Evolutionary conservation across 495 filamentous ascomycete genomes (phyloP).

Genomic region (Articulospora tetracladia): DNA sequence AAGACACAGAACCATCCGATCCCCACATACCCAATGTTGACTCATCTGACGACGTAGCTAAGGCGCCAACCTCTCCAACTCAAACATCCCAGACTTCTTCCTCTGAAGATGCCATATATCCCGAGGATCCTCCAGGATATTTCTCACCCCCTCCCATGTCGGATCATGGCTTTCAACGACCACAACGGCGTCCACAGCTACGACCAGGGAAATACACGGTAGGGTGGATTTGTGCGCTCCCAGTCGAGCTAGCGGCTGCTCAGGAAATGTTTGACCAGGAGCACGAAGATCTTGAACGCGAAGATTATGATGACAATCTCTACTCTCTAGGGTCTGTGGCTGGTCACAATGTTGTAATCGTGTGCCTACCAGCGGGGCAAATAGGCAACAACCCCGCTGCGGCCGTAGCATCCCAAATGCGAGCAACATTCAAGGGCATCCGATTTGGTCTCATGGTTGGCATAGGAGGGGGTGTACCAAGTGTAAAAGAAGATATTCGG

Average conservation of each 20-base stretch:
- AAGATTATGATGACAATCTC: constrained; percentile 15
- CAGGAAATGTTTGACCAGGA: constrained; percentile 39
- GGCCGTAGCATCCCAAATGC: constrained; percentile 1
- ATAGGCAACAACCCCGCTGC: constrained; percentile 1
- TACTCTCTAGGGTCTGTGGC: constrained; percentile 27
- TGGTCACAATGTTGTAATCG: constrained; percentile 7
- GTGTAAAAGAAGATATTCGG: constrained; percentile 19
- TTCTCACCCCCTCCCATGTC: too few species aligned
- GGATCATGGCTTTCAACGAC: too few species aligned
- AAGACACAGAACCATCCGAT: too few species aligned
- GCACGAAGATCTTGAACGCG: constrained; percentile 23
- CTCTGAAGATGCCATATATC: too few species aligned
- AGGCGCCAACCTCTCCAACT: too few species aligned
- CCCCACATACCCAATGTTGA: too few species aligned
- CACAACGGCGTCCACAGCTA: too few species aligned
- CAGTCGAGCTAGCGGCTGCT: constrained; percentile 40
- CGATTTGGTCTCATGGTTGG: constrained; percentile 42
- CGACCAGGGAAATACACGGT: too few species aligned
- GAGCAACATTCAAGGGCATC: constrained; percentile 21
- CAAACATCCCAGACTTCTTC: too few species aligned
- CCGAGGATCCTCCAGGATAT: too few species aligned
- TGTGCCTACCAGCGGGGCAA: neutral
- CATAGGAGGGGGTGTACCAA: constrained; percentile 27
- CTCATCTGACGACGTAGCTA: too few species aligned
- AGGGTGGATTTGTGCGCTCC: constrained; percentile 47